Evolutionary conservation across 805 yeast genomes (phyloP), one percentile per base, ranked within the genome.

Genomic region (Yamadazyma sp.): DNA sequence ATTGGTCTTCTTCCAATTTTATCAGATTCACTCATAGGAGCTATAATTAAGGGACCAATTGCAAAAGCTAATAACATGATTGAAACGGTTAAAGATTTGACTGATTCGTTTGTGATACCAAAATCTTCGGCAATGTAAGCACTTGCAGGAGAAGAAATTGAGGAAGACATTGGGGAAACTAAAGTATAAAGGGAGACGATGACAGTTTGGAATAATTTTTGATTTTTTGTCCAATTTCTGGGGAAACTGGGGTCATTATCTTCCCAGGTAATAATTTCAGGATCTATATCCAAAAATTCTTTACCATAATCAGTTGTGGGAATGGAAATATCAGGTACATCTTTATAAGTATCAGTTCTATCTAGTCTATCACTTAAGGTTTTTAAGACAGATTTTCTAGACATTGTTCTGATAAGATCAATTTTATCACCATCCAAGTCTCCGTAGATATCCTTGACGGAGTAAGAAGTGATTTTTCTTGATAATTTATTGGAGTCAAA

Each of bases 381-480:
- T n/a, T 56, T 57, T 16, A 71, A 49, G 24, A 76, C 66, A 0
- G 78, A 66, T 17, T 58, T 62, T 27, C 65, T 55, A 1, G 80
- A 72, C 18, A 56, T 58, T 7, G 69, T 63, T 31, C 82, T 59
- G 16, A 52, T 56, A 25, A 75, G 40, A 4, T 58, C 54, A 13
- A 74, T 61, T 33, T 58, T 57, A 11, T 61, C 54, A 0, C 61
- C 58, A 13, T 54, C 51, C 39, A 62, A 42, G 19, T 62, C 62
- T 5, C 70, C 73, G 40, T 71, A 73, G 11, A 73, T 61, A 23
- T 56, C 66, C 41, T 52, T 53, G 6, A 57, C 63, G 3, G 62
- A 53, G 43, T 49, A 58, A 5, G 30, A 22, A 3, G 43, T 22
- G 4, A 32, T 10, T 34, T 38, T 38, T 10, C 33, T 21, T n/a